Conservation (phyloP, 2,329 filamentous ascomycete species). For the Phialocephala subalpina region DNA sequence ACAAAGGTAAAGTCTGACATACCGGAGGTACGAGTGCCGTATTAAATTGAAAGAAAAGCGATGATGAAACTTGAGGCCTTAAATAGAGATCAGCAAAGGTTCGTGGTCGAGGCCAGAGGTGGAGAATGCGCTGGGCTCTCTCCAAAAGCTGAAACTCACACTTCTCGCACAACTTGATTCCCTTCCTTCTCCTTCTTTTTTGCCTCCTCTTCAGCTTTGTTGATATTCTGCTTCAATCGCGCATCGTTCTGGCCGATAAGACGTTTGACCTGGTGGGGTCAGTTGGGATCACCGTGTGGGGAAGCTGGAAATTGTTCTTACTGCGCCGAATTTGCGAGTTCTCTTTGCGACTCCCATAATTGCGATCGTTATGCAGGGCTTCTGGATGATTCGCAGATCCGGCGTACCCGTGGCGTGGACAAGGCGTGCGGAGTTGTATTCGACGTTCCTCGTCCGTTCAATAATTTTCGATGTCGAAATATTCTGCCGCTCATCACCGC, state of each 20-base stretch:
- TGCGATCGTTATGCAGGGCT: background rate
- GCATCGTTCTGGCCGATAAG: slow-evolving; percentile 84
- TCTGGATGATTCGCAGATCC: background rate
- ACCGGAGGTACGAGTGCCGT: slow-evolving; percentile 79
- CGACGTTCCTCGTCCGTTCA: background rate
- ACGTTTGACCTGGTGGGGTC: slow-evolving; percentile 67
- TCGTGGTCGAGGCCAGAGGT: background rate
- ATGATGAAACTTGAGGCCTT: slow-evolving; percentile 79
- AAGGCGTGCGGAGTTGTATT: background rate
- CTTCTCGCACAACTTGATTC: slow-evolving; percentile 75
- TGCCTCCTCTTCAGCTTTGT: slow-evolving; percentile 68
- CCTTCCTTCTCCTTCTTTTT: slow-evolving; percentile 58
- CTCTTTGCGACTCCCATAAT: slow-evolving; percentile 88
- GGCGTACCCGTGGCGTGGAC: background rate
- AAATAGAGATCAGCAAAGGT: slow-evolving; percentile 18
- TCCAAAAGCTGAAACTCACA: slow-evolving; percentile 52
- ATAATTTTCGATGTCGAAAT: background rate
- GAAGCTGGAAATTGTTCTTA: slow-evolving; percentile 45
- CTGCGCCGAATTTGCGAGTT: slow-evolving; percentile 87
- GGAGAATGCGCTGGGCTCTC: background rate
- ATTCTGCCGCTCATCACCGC: slow-evolving; percentile 11
- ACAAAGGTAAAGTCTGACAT: too few species aligned
- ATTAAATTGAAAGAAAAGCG: slow-evolving; percentile 91
- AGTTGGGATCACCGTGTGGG: slow-evolving; percentile 26
- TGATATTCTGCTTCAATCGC: slow-evolving; percentile 81